Percentiles rank a stretch among this genome's conserved stretches.
Conservation (phyloP, 176 grass and related monocot genomes). For the Areca catechu region DNA sequence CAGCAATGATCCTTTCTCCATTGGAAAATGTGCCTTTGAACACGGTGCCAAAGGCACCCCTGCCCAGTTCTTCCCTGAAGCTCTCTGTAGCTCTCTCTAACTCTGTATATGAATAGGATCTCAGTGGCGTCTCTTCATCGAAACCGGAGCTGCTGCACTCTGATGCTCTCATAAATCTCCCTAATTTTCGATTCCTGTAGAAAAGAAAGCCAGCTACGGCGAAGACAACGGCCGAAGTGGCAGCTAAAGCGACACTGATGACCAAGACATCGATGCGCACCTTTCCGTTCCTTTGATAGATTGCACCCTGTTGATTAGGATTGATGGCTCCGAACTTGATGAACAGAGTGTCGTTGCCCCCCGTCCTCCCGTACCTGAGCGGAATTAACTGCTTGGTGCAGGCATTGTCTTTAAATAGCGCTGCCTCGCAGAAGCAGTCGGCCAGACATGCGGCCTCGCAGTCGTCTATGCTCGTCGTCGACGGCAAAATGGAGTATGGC, state of each 20-base stretch:
- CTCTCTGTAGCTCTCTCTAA: conserved; percentile 22
- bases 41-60: conserved; percentile 27
- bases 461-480: conserved; percentile 26
- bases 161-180: neutral
- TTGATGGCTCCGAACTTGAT: conserved; percentile 25
- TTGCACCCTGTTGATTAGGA: no score
- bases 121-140: conserved; percentile 6
- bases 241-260: no score
- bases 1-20: conserved; percentile 19
- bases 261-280: no score
- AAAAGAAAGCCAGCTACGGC: no score
- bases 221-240: no score
- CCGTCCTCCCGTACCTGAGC: conserved; percentile 24
- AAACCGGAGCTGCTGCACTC: neutral
- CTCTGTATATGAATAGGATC: conserved; percentile 26
- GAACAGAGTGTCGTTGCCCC: conserved; percentile 28
- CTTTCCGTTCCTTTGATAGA: no score
- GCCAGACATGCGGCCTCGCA: conserved; percentile 25
- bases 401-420: conserved; percentile 11
- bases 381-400: conserved; percentile 35
- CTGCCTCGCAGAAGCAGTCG: conserved; percentile 34
- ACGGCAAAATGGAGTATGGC: conserved; percentile 5
- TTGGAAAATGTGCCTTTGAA: conserved; percentile 20
- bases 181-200: no score
- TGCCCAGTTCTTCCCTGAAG: conserved; percentile 29